Evolutionary conservation across 345 rosid species (phyloP).

Genomic region (Eucalyptus tenuipes): DNA sequence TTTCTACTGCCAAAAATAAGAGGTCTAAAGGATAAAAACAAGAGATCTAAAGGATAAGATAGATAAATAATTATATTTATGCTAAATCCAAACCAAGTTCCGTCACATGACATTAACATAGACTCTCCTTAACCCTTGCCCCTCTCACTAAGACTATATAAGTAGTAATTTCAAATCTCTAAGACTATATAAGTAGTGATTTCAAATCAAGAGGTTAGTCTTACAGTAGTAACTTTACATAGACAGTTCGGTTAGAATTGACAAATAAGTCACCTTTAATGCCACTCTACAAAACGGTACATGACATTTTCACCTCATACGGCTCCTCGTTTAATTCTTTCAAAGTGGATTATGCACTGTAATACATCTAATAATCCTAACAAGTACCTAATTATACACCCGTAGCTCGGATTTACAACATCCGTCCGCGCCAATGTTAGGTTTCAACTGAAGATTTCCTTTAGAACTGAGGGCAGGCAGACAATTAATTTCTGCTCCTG

Average conservation of each 20-base stretch:
- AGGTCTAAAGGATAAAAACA: neutral
- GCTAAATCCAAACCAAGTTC: neutral
- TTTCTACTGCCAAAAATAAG: neutral
- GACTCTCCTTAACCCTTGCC: neutral
- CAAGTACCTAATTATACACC: neutral
- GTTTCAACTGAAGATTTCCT: constrained; percentile 20
- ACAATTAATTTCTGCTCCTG: constrained; percentile 1
- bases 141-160: no score
- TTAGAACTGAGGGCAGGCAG: constrained; percentile 20
- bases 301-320: no score
- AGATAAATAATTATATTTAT: neutral
- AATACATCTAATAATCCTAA: neutral
- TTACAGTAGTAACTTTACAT: no score
- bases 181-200: no score
- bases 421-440: neutral
- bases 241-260: no score
- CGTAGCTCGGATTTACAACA: neutral
- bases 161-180: no score
- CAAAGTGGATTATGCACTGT: neutral
- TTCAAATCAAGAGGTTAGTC: no score
- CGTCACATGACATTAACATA: neutral
- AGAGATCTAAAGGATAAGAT: neutral
- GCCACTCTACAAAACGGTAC: no score
- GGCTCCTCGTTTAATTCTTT: no score
- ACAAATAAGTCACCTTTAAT: no score